Base-by-base conservation (phyloP, 148 eudicot genomes). In the Cornus florida region DNA sequence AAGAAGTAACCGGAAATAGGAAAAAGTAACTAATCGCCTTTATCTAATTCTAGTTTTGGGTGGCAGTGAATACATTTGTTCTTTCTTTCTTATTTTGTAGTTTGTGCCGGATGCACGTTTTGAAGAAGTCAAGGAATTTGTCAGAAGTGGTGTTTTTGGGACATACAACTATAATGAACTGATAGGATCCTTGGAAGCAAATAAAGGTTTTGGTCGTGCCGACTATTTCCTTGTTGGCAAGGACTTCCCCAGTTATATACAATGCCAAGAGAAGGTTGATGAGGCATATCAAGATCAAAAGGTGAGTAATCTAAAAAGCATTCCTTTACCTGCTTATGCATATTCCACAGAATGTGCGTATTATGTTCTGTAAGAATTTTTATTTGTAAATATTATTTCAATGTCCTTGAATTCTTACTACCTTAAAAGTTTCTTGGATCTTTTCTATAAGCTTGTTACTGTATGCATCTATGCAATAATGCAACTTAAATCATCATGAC, bases 221-320 rank as follows among this genome's bases (percentile, higher is more conserved):
- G 98, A 95, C 84, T 95, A 95, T 83, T 95, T 95, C 84, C 98
- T 95, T 68, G 97, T 93, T 31, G 98, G 97, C 73, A 91, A 95
- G 86, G 98, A 95, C 88, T 95, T 95, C 76, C 98, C 98, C 4
- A 90, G 94, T 71, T 95, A 95, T 89, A 85, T 93, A 57, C 92
- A 95, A 81, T 93, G 98, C 89, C 98, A 95, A 82, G 96, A 95
- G 75, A 86, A 89, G 85, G 97, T 95, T 73, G 96, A 95, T 46
- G 91, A 90, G 81, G 96, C 94, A 62, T 95, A 95, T 81, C 85
- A 80, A 74, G 98, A 95, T 77, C 97, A 93, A 77, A 86, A 81
- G 84, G 98, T 95, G 69, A 88, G 88, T 87, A 56, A 64, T 43
- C 46, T 57, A 35, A 53, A 53, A 11, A 62, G 24, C 23, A 57